Percentiles rank a stretch among this genome's conserved stretches.
Conservation (phyloP, 176 grass and related monocot species). For the Eleusine coracana region DNA sequence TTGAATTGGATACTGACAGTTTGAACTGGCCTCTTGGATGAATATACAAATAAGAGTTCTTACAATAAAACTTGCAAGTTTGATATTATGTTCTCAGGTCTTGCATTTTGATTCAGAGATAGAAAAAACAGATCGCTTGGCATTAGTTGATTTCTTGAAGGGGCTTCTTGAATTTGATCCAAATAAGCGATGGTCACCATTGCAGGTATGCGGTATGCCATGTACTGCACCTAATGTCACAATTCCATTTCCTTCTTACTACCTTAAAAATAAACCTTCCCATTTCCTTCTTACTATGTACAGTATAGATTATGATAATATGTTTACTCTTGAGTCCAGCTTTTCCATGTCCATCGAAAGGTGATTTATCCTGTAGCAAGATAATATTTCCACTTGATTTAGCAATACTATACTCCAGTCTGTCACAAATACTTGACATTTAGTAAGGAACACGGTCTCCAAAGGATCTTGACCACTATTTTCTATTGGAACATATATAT, state of each 20-base stretch:
- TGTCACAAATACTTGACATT: not conserved
- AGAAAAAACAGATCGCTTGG: constrained; percentile 67
- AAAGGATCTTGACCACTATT: not conserved
- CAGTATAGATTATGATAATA: constrained; percentile 12
- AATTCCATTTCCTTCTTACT: constrained; percentile 19
- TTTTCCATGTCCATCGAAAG: not conserved
- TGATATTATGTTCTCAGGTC: constrained; percentile 60
- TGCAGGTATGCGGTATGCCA: constrained; percentile 85
- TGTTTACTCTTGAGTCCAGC: not conserved
- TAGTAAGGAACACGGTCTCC: not conserved
- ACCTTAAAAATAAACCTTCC: not conserved
- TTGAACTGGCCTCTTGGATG: constrained; percentile 21
- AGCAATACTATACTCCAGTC: not conserved
- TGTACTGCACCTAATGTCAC: constrained; percentile 4
- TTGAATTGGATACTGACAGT: constrained; percentile 4
- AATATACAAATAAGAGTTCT: constrained; percentile 34
- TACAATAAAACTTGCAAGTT: constrained; percentile 57
- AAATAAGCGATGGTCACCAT: constrained; percentile 85
- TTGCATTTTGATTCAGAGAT: constrained; percentile 73
- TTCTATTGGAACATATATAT: not conserved
- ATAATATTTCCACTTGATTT: constrained; percentile 23
- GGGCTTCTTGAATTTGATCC: constrained; percentile 96
- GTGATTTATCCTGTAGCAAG: not conserved
- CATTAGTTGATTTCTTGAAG: constrained; percentile 97
- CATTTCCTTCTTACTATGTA: constrained; percentile 14